Evolutionary conservation across 148 eudicot species (phyloP).

Genomic region (Gaultheria prostrata): DNA sequence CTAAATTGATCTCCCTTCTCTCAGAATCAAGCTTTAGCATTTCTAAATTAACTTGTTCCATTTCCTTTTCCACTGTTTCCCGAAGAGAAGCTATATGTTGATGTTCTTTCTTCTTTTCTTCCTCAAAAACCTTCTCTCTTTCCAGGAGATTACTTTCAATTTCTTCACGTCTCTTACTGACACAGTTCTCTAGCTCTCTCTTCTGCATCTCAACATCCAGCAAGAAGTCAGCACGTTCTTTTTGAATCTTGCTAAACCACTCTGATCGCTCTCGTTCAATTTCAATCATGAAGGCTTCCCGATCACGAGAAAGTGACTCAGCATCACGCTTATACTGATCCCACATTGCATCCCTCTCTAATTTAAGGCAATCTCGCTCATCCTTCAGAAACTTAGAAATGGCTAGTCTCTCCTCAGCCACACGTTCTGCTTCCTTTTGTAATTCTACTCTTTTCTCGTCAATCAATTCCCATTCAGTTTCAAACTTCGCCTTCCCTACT

Average conservation of each 20-base stretch:
- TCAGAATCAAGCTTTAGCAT: constrained; percentile 69
- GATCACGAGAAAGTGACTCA: constrained; percentile 72
- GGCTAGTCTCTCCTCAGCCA: constrained; percentile 60
- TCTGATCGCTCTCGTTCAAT: constrained; percentile 70
- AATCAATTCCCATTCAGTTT: constrained; percentile 83
- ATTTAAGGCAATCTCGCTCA: constrained; percentile 69
- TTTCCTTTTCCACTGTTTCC: constrained; percentile 60
- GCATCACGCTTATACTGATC: constrained; percentile 59
- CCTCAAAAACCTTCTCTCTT: constrained; percentile 68
- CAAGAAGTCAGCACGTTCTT: constrained; percentile 71
- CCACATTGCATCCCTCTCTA: constrained; percentile 69
- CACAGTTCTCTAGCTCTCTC: constrained; percentile 69
- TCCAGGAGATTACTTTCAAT: constrained; percentile 69
- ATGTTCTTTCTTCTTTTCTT: constrained; percentile 74
- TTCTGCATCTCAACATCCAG: constrained; percentile 73
- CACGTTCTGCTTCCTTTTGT: constrained; percentile 59
- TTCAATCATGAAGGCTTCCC: constrained; percentile 63
- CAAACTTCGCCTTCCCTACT: constrained; percentile 76
- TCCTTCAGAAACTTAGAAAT: constrained; percentile 63
- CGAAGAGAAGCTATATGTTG: constrained; percentile 49
- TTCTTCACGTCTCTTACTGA: constrained; percentile 81
- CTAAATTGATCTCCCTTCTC: constrained; percentile 72
- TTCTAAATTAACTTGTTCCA: constrained; percentile 55
- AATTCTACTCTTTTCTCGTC: constrained; percentile 86
- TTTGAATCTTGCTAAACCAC: constrained; percentile 79